Conservation (phyloP, 768 basidiomycete genomes). For the Suillus lakei region DNA sequence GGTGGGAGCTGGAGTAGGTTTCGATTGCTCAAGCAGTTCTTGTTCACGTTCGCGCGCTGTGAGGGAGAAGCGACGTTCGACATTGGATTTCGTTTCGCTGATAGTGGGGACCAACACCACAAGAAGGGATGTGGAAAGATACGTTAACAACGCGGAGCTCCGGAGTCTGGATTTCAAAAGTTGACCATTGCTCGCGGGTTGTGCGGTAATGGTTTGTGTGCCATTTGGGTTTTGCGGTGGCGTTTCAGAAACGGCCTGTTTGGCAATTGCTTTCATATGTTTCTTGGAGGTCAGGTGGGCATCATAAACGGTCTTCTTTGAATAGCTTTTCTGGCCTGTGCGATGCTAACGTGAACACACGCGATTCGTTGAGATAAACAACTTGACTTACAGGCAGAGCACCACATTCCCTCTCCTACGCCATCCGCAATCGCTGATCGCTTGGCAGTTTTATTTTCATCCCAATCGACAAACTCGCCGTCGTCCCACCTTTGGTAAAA, state of each 20-base stretch:
- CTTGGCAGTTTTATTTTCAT: slow-evolving; percentile 48
- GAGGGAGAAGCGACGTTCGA: slow-evolving; percentile 94
- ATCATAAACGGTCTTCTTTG: slow-evolving; percentile 97
- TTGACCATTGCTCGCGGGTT: slow-evolving; percentile 38
- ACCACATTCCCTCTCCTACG: slow-evolving; percentile 83
- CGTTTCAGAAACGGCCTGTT: slow-evolving; percentile 55
- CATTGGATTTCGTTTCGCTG: slow-evolving; percentile 92
- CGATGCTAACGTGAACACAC: slow-evolving; percentile 7
- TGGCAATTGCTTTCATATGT: slow-evolving; percentile 89
- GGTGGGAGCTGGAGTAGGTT: slow-evolving; percentile 53
- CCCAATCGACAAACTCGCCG: slow-evolving; percentile 79
- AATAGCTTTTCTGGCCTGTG: slow-evolving; percentile 90
- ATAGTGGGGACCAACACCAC: slow-evolving; percentile 64
- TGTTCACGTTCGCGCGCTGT: slow-evolving; percentile 98
- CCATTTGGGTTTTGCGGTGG: slow-evolving; percentile 41
- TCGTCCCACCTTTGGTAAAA: slow-evolving; percentile 85
- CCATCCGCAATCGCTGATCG: slow-evolving; percentile 46
- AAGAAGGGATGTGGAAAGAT: slow-evolving; percentile 72
- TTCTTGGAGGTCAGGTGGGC: slow-evolving; percentile 96
- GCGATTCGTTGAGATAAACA: slow-evolving; percentile 9
- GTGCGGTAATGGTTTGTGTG: slow-evolving; percentile 25
- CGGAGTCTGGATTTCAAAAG: slow-evolving; percentile 54
- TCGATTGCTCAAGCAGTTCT: slow-evolving; percentile 77
- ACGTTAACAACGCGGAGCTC: slow-evolving; percentile 71
- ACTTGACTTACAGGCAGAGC: slow-evolving; percentile 80